Base-by-base conservation (phyloP, 176 grass and related monocot species). In the Bonia amplexicaulis region DNA sequence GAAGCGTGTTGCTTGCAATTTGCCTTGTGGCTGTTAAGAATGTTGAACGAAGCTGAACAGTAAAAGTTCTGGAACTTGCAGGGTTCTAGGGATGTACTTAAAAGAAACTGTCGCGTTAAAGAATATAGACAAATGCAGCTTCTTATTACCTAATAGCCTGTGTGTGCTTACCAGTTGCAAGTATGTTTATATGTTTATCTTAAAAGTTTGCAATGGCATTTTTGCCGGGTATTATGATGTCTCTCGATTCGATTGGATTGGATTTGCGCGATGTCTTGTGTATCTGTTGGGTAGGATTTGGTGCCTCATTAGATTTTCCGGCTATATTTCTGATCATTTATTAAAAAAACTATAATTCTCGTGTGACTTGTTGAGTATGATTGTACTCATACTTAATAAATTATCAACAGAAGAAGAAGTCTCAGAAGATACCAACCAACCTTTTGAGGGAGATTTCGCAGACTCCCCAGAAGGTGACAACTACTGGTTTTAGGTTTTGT, bases 1-100 rank as follows among this genome's bases (percentile, higher is more conserved):
- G 31, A 82, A 55, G n/a, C 42, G 9, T 71, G 66, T 51, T 33
- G 29, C 37, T 67, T 87, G 69, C 71, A 57, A 48, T 87, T 69
- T 76, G 63, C 29, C 0, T 59, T 3, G 27, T 48, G 25, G 19
- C 84, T 79, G 74, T 70, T 69, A 57, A 58, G 79, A 20, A 47
- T 66, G 61, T 76, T 60, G 55, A 63, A 62, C 12, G 12, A 74
- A 73, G 54, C 40, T 73, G 53, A 71, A 73, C 69, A 73, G 54
- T 37, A 62, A 3, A 20, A 13, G 40, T 48, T 35, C 19, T 2
- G 68, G 41, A 72, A 71, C n/a, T 46, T 31, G 85, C 85, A 74
- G 47, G 47, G 77, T 67, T 74, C 25, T 4, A 81, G 78, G 49
- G 42, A 41, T 82, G 25, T 87, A 81, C 72, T 70, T 45, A 4